Evolutionary conservation across 768 basidiomycete species (phyloP), one percentile per base, ranked within the genome.

Genomic region (Leccinum obscurum): DNA sequence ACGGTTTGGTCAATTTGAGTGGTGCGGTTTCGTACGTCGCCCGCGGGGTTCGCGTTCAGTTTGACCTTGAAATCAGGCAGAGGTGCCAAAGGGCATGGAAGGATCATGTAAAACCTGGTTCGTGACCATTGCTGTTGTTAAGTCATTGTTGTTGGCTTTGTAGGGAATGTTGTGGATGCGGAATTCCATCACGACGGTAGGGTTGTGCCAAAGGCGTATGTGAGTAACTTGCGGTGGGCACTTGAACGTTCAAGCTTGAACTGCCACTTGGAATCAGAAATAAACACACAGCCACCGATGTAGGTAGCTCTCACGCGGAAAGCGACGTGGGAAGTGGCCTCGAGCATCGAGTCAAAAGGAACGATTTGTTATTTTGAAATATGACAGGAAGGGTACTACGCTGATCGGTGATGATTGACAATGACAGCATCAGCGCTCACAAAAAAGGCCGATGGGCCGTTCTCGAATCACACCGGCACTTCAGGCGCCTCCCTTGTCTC

Each of bases 21-120:
- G 57, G 62, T 8, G 78, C 82, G 1, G 68, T 75, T 1, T 87
- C 86, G 75, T 20, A 83, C 76, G 5, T 83, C 83, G 20, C 83
- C 82, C 0, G 76, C 75, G 53, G 72, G 73, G 61, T 79, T 80
- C 55, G 73, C 66, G 54, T 85, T 80, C 14, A 92, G 75, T 17
- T 53, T 66, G 56, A 92, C 81, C 48, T 73, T 64, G 72, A 92
- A 92, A 63, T 92, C 91, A 37, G 88, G 77, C 32, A 49, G 64
- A 28, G 63, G 65, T n/a, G 66, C 70, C 37, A 49, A 74, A 74
- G 3, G 26, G 41, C 4, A 74, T 74, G 1, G 74, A 69, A 30
- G 60, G 66, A 50, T 55, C 44, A 62, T 92, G 90, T 0, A 93
- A 72, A 37, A 86, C 76, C 5, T 64, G 69, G 6, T 2, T 56